These are phyloP conservation scores for Daldinia grandis DNA, from an alignment of 495 filamentous ascomycete genomes.

Conservation along the genomic window DNA sequence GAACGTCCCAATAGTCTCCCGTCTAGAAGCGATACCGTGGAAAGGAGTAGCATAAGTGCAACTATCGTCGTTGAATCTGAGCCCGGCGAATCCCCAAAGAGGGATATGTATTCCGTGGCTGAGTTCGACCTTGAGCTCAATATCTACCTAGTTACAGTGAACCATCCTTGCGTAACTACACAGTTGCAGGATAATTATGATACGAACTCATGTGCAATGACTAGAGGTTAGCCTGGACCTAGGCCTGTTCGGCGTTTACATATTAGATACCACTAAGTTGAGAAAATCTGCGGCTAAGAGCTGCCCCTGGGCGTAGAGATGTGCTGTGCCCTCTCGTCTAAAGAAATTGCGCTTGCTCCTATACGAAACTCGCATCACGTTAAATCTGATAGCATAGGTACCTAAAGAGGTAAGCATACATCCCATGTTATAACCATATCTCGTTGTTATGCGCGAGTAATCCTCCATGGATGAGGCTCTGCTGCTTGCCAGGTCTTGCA, in stretches of 20 bases:
- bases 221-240: neutral
- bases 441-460: neutral
- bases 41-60: neutral
- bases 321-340: neutral
- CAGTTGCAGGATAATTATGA: neutral
- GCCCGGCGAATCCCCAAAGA: neutral
- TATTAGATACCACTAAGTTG: constrained; percentile 5
- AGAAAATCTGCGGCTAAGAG: neutral
- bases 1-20: constrained; percentile 1
- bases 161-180: neutral
- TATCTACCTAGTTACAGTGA: neutral
- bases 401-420: neutral
- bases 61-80: neutral
- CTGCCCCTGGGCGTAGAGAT: neutral
- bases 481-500: neutral
- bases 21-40: neutral
- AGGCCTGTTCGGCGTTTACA: neutral
- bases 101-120: constrained; percentile 8
- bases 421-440: neutral
- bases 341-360: neutral
- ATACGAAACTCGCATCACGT: neutral
- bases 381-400: neutral
- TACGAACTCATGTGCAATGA: neutral
- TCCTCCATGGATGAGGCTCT: neutral
- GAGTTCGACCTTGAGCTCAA: constrained; percentile 3